These are phyloP conservation scores for Cercospora beticola DNA, from an alignment of 2,329 filamentous ascomycete species.

Conservation along the genomic window DNA sequence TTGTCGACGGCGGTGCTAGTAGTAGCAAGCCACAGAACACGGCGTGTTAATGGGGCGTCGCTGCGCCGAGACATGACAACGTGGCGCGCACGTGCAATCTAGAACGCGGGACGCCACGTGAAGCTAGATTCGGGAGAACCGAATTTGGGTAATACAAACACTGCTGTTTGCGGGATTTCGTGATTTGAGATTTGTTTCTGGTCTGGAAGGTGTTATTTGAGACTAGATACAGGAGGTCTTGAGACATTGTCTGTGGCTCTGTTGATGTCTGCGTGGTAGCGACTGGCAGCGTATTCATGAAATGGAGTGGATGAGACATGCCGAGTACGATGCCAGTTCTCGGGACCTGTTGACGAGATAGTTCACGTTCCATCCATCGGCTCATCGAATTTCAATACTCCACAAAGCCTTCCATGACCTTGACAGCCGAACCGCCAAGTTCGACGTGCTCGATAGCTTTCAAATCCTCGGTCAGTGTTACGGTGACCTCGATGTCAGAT, in stretches of 20 bases:
- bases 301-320: neutral
- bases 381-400: slow-evolving; percentile 12
- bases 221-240: neutral
- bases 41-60: neutral
- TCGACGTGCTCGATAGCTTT: slow-evolving; percentile 43
- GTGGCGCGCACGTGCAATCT: slow-evolving; percentile 4
- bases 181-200: neutral
- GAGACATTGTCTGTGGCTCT: neutral
- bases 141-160: neutral
- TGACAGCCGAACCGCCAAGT: slow-evolving; percentile 46
- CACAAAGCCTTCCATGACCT: slow-evolving; percentile 43
- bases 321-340: neutral
- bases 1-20: neutral
- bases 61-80: neutral
- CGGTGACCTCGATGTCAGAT: slow-evolving; percentile 51
- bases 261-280: neutral
- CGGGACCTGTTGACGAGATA: neutral
- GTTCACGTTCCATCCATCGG: neutral
- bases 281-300: neutral
- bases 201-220: neutral
- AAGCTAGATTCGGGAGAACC: neutral
- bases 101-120: neutral
- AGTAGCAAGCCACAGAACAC: neutral
- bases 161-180: neutral
- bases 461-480: slow-evolving; percentile 42